These are phyloP conservation scores for Lichtheimia ramosa DNA, from an alignment of 371 early-diverging fungal species.

Conservation along the genomic window DNA sequence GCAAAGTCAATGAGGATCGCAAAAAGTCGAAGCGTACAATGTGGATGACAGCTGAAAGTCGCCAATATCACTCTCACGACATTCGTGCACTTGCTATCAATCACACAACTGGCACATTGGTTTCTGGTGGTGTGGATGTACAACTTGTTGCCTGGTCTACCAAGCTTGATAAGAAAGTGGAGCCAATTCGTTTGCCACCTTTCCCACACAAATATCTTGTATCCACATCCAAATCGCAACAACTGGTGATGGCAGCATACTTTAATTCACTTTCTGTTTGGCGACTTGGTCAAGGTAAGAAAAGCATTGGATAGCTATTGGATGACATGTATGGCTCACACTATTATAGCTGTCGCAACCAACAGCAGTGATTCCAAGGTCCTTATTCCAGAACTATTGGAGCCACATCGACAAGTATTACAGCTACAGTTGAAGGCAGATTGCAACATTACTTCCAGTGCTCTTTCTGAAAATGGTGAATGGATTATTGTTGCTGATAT, in stretches of 20 bases:
- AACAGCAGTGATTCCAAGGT: constrained; percentile 4
- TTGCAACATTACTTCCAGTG: constrained; percentile 67
- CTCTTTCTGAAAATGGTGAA: constrained; percentile 80
- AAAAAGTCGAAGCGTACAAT: constrained; percentile 23
- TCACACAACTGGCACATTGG: constrained; percentile 62
- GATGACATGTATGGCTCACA: neutral
- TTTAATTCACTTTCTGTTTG: constrained; percentile 72
- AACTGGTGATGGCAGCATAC: constrained; percentile 62
- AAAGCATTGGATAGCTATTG: neutral
- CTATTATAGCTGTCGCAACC: constrained; percentile 14
- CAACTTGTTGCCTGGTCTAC: constrained; percentile 70
- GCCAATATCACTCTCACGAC: constrained; percentile 91
- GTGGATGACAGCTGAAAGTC: constrained; percentile 80
- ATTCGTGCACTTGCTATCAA: constrained; percentile 80
- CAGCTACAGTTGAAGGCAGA: constrained; percentile 64
- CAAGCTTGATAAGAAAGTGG: constrained; percentile 63
- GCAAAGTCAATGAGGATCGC: constrained; percentile 36
- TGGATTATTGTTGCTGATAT: constrained; percentile 87
- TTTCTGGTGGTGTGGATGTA: constrained; percentile 86
- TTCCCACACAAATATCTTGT: constrained; percentile 80
- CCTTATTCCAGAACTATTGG: constrained; percentile 32
- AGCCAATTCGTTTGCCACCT: constrained; percentile 71
- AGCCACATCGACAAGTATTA: constrained; percentile 63
- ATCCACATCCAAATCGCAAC: constrained; percentile 59
- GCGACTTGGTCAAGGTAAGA: constrained; percentile 67